Evolutionary conservation across 1,284 basidiomycete species (phyloP), one percentile per base, ranked within the genome.

Genomic region (Neonothopanus nambi): DNA sequence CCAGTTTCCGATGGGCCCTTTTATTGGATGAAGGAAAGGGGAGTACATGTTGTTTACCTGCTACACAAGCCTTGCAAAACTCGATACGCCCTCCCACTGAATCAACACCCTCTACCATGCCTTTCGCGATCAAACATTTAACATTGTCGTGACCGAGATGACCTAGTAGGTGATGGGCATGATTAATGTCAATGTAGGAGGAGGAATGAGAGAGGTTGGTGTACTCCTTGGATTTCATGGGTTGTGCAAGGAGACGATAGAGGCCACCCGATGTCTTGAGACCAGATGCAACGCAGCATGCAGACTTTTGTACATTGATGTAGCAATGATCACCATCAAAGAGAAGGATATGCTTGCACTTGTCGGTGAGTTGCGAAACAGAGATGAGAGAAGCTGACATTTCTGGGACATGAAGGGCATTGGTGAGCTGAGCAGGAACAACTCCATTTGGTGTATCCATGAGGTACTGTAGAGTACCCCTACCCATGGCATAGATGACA

Each of bases 21-120:
- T 37, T 46, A 3, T 28, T 41, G 12, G 49, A 44, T n/a, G 18
- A 9, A 3, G 54, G 54, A 36, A 52, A 51, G 23, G 54, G 41
- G 28, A 37, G 20, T 5, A 13, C 20, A 18, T 41, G 33, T 24
- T 51, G 48, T 44, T 55, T 55, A 18, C 48, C 54, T 17, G 33
- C 20, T 28, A 36, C 35, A 38, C 53, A 55, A 1, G 41, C 39
- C 18, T 51, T 40, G 28, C 49, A 51, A 42, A 9, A 28, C 12
- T 18, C n/a, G 12, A 20, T 9, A 15, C 17, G 23, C 13, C 20
- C 39, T 17, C 20, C 5, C 11, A 23, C 23, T 43, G 11, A 15
- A 18, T 51, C 17, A 18, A 51, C 49, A 11, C 24, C 49, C 23
- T 43, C 49, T 33, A 36, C 51, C 41, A 52, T 45, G 41, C 20